phyloP scores from a whole-genome alignment of 2,329 filamentous ascomycete species.

The Scorias spongiosa region DNA sequence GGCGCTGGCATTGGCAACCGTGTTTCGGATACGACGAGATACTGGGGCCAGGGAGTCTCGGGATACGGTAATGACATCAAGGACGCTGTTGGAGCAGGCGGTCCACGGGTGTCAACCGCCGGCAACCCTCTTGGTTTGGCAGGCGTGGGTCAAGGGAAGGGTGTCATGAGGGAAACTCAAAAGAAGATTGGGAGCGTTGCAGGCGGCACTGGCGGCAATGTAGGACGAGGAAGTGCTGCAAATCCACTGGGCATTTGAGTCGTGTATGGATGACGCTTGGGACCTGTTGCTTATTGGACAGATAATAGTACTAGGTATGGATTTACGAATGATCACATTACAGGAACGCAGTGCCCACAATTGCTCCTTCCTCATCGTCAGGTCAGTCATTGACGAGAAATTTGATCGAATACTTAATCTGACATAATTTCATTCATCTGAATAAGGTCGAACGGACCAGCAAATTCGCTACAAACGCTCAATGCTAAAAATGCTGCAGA shows the following conservation, averaged over 20 bases:
- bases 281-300: no score
- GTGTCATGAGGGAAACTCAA: slow-evolving; percentile 2
- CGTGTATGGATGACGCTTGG: no score
- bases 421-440: no score
- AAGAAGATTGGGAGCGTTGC: not conserved
- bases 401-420: no score
- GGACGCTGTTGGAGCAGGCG: slow-evolving; percentile 29
- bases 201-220: slow-evolving; percentile 8
- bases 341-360: no score
- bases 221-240: slow-evolving; percentile 21
- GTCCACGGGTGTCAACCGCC: slow-evolving; percentile 28
- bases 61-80: slow-evolving; percentile 37
- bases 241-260: slow-evolving; percentile 28
- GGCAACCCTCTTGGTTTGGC: slow-evolving; percentile 32
- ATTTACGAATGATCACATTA: no score
- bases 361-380: no score
- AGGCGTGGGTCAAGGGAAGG: slow-evolving; percentile 18
- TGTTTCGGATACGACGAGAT: slow-evolving; percentile 28
- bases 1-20: slow-evolving; percentile 30
- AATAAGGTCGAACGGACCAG: no score
- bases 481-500: no score
- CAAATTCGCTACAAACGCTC: no score
- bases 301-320: no score
- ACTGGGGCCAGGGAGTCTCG: slow-evolving; percentile 33
- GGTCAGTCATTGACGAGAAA: no score